These are phyloP conservation scores for Trichoderma aggressivum DNA, from an alignment of 2,329 filamentous ascomycete species.

Conservation along the genomic window DNA sequence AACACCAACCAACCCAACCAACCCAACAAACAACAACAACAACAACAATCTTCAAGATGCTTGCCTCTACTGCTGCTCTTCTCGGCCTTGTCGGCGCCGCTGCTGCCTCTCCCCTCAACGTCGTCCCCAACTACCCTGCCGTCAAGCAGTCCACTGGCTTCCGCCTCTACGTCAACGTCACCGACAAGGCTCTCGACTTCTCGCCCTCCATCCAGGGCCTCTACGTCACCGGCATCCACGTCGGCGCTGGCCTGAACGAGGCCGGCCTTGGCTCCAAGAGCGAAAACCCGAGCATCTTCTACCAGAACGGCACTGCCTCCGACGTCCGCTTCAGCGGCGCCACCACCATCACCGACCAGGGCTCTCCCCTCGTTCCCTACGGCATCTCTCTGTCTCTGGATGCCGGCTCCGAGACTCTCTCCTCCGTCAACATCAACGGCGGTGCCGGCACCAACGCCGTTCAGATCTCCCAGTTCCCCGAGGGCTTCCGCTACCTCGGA, in stretches of 20 bases:
- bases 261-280: slow-evolving; percentile 35
- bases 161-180: slow-evolving; percentile 42
- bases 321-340: slow-evolving; percentile 28
- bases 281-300: slow-evolving; percentile 37
- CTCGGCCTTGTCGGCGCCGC: slow-evolving; percentile 24
- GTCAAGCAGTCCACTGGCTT: slow-evolving; percentile 29
- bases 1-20: neutral
- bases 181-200: slow-evolving; percentile 36
- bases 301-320: slow-evolving; percentile 45
- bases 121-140: slow-evolving; percentile 7
- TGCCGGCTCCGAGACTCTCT: slow-evolving; percentile 29
- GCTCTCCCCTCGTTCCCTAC: slow-evolving; percentile 36
- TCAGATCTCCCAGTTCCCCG: slow-evolving; percentile 31
- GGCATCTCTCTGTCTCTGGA: slow-evolving; percentile 31
- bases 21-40: neutral
- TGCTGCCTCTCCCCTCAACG: slow-evolving; percentile 22
- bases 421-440: slow-evolving; percentile 25
- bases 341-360: slow-evolving; percentile 38
- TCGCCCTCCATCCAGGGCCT: slow-evolving; percentile 37
- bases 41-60: slow-evolving; percentile 14
- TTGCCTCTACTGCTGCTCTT: slow-evolving; percentile 19
- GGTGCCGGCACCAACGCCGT: slow-evolving; percentile 35
- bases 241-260: slow-evolving; percentile 39
- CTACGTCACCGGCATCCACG: slow-evolving; percentile 39
- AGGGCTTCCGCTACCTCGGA: slow-evolving; percentile 30